phyloP scores from a whole-genome alignment of 2,329 filamentous ascomycete species.

The Ceratocystis eucalypticola region DNA sequence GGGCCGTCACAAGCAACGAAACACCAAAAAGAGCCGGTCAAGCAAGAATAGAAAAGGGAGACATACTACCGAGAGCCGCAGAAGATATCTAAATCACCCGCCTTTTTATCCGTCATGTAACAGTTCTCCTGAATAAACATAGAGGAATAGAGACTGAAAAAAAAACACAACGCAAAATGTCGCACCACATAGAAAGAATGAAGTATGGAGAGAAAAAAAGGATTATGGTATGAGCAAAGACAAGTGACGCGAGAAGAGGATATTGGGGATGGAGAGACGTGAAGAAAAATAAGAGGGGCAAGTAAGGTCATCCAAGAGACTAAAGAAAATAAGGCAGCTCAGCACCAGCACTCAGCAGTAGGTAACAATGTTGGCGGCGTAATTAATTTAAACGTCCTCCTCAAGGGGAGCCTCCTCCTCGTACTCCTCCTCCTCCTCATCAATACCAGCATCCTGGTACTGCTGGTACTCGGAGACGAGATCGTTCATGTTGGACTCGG shows the following conservation, averaged over 20 bases:
- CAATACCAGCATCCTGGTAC: conserved; percentile 97
- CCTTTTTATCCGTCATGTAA: conserved; percentile 22
- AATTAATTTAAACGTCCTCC: conserved; percentile 44
- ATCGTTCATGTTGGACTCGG: conserved; percentile 99
- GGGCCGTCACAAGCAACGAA: conserved; percentile 19
- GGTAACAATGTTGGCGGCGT: conserved; percentile 7
- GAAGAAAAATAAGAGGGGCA: conserved; percentile 1
- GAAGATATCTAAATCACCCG: conserved; percentile 31
- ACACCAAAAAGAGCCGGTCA: conserved; percentile 6
- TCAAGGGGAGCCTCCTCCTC: conserved; percentile 70
- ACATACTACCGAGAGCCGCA: conserved; percentile 18
- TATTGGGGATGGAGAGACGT: conserved; percentile 9
- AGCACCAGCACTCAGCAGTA: conserved; percentile 1
- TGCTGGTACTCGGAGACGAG: conserved; percentile 99
- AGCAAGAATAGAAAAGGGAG: not conserved
- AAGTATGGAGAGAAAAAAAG: conserved; percentile 14
- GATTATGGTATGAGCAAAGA: conserved; percentile 20
- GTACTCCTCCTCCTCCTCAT: conserved; percentile 94
- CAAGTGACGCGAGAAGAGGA: conserved; percentile 16
- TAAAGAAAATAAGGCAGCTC: conserved; percentile 14
- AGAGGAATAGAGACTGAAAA: conserved; percentile 19
- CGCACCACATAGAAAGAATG: conserved; percentile 4
- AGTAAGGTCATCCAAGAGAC: conserved; percentile 18
- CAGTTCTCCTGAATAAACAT: conserved; percentile 21
- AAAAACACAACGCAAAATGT: conserved; percentile 15